Evolutionary conservation across 306 rosid genomes (phyloP).

Genomic region (Cucumis melo): DNA sequence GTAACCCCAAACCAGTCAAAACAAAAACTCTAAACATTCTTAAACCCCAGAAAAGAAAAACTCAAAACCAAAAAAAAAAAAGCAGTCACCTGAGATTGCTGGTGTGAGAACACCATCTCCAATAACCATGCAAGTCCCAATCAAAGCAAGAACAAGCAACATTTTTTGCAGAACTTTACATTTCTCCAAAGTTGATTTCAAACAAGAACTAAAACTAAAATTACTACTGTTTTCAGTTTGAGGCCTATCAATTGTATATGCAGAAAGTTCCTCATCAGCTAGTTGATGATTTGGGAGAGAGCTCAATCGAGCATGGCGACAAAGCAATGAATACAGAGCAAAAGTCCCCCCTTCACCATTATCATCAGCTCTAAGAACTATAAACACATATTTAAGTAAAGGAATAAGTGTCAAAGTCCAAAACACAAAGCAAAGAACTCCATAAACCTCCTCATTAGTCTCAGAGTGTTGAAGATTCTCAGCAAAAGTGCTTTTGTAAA

Average conservation of each 20-base stretch:
- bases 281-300: slow-evolving; percentile 77
- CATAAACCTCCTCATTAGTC: slow-evolving; percentile 84
- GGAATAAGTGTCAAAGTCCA: slow-evolving; percentile 93
- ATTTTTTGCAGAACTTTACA: slow-evolving; percentile 55
- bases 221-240: slow-evolving; percentile 6
- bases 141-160: slow-evolving; percentile 76
- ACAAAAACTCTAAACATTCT: not conserved
- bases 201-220: slow-evolving; percentile 32
- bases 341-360: slow-evolving; percentile 99
- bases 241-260: slow-evolving; percentile 54
- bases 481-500: slow-evolving; percentile 82
- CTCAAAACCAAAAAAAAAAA: not conserved
- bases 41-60: not conserved
- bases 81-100: slow-evolving; percentile 58
- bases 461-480: slow-evolving; percentile 87
- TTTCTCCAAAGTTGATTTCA: slow-evolving; percentile 75
- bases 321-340: slow-evolving; percentile 76
- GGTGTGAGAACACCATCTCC: slow-evolving; percentile 99
- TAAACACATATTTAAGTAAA: slow-evolving; percentile 75
- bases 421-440: slow-evolving; percentile 81
- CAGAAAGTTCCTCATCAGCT: slow-evolving; percentile 78
- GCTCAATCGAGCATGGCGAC: slow-evolving; percentile 79
- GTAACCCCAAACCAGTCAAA: slow-evolving; percentile 1
- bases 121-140: slow-evolving; percentile 96
- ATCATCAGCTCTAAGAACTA: slow-evolving; percentile 86